Evolutionary conservation across 371 early-diverging fungal genomes (phyloP), one percentile per base, ranked within the genome.

Genomic region (Zychaea mexicana): DNA sequence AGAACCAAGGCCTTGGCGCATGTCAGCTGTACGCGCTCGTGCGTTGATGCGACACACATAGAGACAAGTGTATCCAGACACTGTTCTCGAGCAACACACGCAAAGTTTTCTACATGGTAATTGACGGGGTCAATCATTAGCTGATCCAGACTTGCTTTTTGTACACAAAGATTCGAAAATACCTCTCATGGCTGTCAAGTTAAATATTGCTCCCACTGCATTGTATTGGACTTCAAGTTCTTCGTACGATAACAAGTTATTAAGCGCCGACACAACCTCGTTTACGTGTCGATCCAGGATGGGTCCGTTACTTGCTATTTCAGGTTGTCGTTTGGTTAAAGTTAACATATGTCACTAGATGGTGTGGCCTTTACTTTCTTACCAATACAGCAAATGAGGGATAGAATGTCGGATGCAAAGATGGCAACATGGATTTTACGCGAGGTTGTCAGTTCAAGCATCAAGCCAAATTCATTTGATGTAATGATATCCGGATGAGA

Each of bases 331-430:
- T 2, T 9, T 33, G 4, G 12, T 2, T 57, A 31, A 33, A 4
- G 8, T 2, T 10, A 36, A 36, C 8, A 2, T 36, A 33, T 57
- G 31, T 2, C 33, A 24, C 8, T 38, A 9, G 12, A 13, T 19
- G 15, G 15, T 10, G 36, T 36, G 54, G 31, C 22, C 17, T 33
- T 45, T 19, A 30, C 9, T 1, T 32, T 32, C 72, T 70, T 76
- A 78, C 81, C 52, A n/a, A 77, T 72, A 26, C 79, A 82, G n/a
- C 79, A 82, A 2, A 82, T 72, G 15, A 77, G 49, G 2, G 82
- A 78, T 7, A 82, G 32, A 15, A 82, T 79, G 49, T 82, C 79
- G 4, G 79, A 70, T 3, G 77, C 69, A 60, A 69, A 79, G 4
- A 75, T 63, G 1, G 79, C 67, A 6, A 72, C 77, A 46, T 82